Percentiles rank a stretch among this genome's conserved stretches.
Conservation (phyloP, 1,284 basidiomycete genomes). For the Melampsora americana region DNA sequence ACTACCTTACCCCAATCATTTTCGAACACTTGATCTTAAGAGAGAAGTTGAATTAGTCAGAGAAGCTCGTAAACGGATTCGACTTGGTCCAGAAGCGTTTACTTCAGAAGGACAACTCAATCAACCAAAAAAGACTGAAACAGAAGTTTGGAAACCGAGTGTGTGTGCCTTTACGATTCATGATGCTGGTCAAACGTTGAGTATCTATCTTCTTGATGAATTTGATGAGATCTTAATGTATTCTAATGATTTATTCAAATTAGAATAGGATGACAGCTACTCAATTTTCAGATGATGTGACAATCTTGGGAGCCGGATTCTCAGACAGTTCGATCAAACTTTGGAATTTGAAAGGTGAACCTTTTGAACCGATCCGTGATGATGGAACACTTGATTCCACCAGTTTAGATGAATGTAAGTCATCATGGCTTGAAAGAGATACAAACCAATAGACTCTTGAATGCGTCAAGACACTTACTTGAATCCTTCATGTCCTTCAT, state of each 20-base stretch:
- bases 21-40: slow-evolving; percentile 82
- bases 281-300: slow-evolving; percentile 84
- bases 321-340: slow-evolving; percentile 91
- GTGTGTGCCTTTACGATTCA: slow-evolving; percentile 89
- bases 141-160: slow-evolving; percentile 62
- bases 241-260: slow-evolving; percentile 21
- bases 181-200: slow-evolving; percentile 83
- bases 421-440: neutral
- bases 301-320: slow-evolving; percentile 93
- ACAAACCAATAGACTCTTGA: no score
- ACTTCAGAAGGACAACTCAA: slow-evolving; percentile 1
- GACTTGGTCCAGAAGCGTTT: slow-evolving; percentile 68
- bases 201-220: slow-evolving; percentile 3
- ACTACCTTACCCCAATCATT: slow-evolving; percentile 72
- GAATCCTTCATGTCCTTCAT: no score
- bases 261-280: slow-evolving; percentile 71
- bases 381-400: slow-evolving; percentile 67
- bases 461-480: no score
- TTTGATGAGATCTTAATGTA: neutral
- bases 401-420: slow-evolving; percentile 66
- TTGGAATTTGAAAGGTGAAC: slow-evolving; percentile 93
- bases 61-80: slow-evolving; percentile 84
- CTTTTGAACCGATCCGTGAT: slow-evolving; percentile 65
- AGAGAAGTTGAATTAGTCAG: slow-evolving; percentile 85
- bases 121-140: slow-evolving; percentile 23